These are phyloP conservation scores for Cytospora schulzeri DNA, from an alignment of 2,329 filamentous ascomycete genomes.

Conservation along the genomic window DNA sequence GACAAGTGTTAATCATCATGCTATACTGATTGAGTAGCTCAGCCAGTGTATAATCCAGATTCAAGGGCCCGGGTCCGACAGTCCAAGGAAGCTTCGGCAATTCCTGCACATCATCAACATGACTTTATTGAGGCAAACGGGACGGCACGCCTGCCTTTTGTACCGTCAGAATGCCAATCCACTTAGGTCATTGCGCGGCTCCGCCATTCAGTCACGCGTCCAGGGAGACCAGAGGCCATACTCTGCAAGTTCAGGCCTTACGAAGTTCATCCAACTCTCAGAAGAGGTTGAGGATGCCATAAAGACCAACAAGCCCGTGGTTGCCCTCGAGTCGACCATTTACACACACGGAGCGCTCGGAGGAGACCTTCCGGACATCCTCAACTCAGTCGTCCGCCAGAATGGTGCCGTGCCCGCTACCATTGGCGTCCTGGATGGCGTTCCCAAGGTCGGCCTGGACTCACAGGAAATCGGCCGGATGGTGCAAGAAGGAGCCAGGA, in stretches of 20 bases:
- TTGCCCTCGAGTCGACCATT: constrained; percentile 93
- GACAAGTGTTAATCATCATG: background rate
- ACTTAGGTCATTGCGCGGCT: background rate
- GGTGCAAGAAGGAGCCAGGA: constrained; percentile 71
- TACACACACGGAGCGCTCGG: constrained; percentile 93
- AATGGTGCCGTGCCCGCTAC: constrained; percentile 88
- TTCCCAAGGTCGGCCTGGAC: constrained; percentile 77
- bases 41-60: background rate
- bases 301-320: constrained; percentile 74
- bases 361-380: constrained; percentile 56
- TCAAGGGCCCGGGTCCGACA: background rate
- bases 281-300: constrained; percentile 83
- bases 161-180: background rate
- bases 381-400: constrained; percentile 79
- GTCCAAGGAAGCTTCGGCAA: background rate
- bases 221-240: background rate
- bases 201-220: background rate
- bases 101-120: constrained; percentile 8
- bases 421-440: constrained; percentile 82
- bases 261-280: constrained; percentile 66
- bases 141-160: background rate
- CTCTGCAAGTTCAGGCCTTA: constrained; percentile 34
- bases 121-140: constrained; percentile 9
- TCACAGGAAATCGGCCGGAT: constrained; percentile 74
- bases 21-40: background rate